These are phyloP conservation scores for Echeveria elegans DNA, from an alignment of 164 flowering plant genomes.

Conservation along the genomic window DNA sequence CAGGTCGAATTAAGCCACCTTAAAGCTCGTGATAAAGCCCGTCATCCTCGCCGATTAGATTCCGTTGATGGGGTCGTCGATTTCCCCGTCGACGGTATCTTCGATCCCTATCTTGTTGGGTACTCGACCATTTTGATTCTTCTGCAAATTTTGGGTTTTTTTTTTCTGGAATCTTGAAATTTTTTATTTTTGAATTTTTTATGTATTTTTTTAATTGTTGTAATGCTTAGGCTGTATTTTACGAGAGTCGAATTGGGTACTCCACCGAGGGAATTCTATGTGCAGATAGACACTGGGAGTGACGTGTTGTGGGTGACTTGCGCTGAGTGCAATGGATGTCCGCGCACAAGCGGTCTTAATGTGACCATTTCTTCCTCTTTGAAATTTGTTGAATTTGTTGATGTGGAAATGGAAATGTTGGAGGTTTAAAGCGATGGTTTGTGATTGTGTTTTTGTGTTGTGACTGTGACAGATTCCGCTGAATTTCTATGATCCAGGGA, in stretches of 20 bases:
- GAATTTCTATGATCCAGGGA: conserved; percentile 49
- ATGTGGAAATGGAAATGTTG: not conserved
- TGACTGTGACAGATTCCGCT: conserved; percentile 46
- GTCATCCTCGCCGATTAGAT: conserved; percentile 15
- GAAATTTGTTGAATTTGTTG: not conserved
- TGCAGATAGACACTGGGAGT: conserved; percentile 97
- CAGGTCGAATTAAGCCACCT: not conserved
- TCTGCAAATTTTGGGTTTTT: not conserved
- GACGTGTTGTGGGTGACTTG: conserved; percentile 92
- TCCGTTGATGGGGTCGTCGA: conserved; percentile 51
- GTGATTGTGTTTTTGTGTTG: too few relatives aligned
- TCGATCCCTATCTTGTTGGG: conserved; percentile 75
- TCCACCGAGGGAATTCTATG: conserved; percentile 76
- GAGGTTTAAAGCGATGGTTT: not conserved
- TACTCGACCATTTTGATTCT: conserved; percentile 14
- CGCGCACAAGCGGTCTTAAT: conserved; percentile 63
- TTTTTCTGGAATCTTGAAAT: not conserved
- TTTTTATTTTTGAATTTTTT: conserved; percentile 40
- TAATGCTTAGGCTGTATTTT: conserved; percentile 58
- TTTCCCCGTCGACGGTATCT: conserved; percentile 65
- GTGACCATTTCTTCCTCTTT: conserved; percentile 25
- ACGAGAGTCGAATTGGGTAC: conserved; percentile 69
- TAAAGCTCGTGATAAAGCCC: not conserved
- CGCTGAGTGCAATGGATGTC: conserved; percentile 71
- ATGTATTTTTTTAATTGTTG: conserved; percentile 1